Base-by-base conservation (phyloP, 1,139 yeast genomes). In the Debaryomyces nepalensis region DNA sequence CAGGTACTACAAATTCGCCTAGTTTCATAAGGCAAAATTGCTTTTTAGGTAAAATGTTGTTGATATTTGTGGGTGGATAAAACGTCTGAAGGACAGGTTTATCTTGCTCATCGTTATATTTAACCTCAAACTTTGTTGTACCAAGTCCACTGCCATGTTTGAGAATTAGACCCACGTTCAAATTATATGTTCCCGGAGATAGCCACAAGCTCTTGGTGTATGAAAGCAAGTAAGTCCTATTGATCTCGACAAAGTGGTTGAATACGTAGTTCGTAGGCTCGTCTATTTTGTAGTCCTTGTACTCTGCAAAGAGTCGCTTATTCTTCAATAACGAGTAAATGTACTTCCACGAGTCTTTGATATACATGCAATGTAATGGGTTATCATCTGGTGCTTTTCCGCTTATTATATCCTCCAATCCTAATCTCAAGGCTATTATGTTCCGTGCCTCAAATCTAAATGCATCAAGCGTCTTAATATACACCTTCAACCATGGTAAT, bases 41-140 rank as follows among this genome's bases (percentile, higher is more conserved):
- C 29, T 71, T 67, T 42, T 72, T 73, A 3, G 87, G 86, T 19
- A 81, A 62, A 27, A 82, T 67, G 20, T 82, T 86, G 44, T 74
- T 75, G 33, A 82, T 76, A 50, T 79, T 77, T 0, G 79, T 67
- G 0, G 87, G 82, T 0, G 85, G 84, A 51, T 71, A 79, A 48
- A 70, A 79, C 2, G 73, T 67, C 41, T 73, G 66, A 7, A 63
- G 48, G 2, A 54, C 49, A 12, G 52, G 45, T 11, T 57, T 49
- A 5, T 58, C 61, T 15, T 49, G 41, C 22, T 49, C 61, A 33
- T 60, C 55, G 45, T 47, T 57, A 50, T 53, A 68, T 42, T 49
- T 61, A 3, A 82, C 61, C 49, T 73, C 79, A 53, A 81, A 80
- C 50, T 75, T 74, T 11, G 83, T 77, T 7, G 85, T 80, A 1